Conservation (phyloP, 495 filamentous ascomycete genomes). For the Penicillium lagena region DNA sequence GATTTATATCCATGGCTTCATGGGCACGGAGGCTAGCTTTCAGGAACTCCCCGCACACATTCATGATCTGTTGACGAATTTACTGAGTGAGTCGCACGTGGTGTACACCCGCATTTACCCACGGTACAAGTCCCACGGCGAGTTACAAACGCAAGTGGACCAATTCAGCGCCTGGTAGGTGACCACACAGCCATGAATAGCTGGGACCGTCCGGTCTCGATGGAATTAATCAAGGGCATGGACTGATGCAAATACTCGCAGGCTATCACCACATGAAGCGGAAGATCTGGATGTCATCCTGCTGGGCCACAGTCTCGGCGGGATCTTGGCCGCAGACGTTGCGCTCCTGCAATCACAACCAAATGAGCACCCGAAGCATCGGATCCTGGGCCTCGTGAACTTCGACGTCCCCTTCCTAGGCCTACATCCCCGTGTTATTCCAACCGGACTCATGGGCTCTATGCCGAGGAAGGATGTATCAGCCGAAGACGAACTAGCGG, state of each 20-base stretch:
- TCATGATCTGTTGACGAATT: slow-evolving; percentile 65
- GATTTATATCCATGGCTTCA: slow-evolving; percentile 89
- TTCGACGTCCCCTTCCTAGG: slow-evolving; percentile 86
- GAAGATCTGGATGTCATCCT: slow-evolving; percentile 72
- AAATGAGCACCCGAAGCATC: slow-evolving; percentile 42
- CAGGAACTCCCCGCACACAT: slow-evolving; percentile 82
- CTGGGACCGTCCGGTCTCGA: not conserved
- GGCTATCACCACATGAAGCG: slow-evolving; percentile 72
- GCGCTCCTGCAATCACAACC: slow-evolving; percentile 45
- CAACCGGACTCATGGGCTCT: slow-evolving; percentile 69
- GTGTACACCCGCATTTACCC: slow-evolving; percentile 92
- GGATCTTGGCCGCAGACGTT: slow-evolving; percentile 75
- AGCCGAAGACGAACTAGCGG: slow-evolving; percentile 20
- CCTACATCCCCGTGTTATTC: slow-evolving; percentile 81
- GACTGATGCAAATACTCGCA: slow-evolving; percentile 18
- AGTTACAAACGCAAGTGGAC: slow-evolving; percentile 65
- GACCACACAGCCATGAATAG: not conserved
- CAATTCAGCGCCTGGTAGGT: slow-evolving; percentile 75
- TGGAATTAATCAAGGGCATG: not conserved
- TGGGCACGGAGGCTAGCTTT: slow-evolving; percentile 85
- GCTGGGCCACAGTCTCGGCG: slow-evolving; percentile 88
- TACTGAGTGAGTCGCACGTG: slow-evolving; percentile 63
- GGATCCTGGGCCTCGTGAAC: slow-evolving; percentile 74
- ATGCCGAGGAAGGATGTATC: slow-evolving; percentile 50
- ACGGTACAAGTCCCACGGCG: slow-evolving; percentile 75